Conservation (phyloP, 768 basidiomycete species). For the Mycena chlorophos region DNA sequence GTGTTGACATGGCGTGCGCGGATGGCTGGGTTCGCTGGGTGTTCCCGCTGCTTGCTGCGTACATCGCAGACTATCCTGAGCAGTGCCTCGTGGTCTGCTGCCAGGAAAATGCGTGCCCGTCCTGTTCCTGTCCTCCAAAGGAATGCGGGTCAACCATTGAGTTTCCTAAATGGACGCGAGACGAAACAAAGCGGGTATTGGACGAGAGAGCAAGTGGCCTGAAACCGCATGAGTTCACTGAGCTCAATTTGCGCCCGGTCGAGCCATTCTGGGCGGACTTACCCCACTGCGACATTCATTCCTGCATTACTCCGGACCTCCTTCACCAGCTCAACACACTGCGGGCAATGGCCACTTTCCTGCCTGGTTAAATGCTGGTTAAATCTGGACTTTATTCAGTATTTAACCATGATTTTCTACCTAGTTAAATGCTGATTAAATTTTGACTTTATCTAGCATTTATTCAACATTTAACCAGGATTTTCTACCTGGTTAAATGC, state of each 20-base stretch:
- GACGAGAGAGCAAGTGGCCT: not conserved
- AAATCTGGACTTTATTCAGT: too few species aligned
- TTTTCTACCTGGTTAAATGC: too few species aligned
- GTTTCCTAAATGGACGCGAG: not conserved
- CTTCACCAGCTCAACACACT: slow-evolving; percentile 44
- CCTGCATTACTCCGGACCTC: slow-evolving; percentile 36
- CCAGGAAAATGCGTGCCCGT: slow-evolving; percentile 24
- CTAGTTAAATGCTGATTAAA: too few species aligned
- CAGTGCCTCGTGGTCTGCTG: slow-evolving; percentile 28
- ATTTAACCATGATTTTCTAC: too few species aligned
- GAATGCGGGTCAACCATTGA: slow-evolving; percentile 9
- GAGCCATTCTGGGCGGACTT: slow-evolving; percentile 36
- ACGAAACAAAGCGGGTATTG: not conserved
- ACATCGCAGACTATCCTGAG: slow-evolving; percentile 33
- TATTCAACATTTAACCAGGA: too few species aligned
- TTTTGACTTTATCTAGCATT: too few species aligned
- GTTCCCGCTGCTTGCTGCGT: slow-evolving; percentile 32
- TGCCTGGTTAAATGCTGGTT: too few species aligned
- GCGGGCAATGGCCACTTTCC: too few species aligned
- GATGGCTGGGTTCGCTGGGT: slow-evolving; percentile 27
- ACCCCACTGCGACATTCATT: slow-evolving; percentile 35
- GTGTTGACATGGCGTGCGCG: slow-evolving; percentile 30
- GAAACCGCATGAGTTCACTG: not conserved
- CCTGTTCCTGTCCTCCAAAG: slow-evolving; percentile 14
- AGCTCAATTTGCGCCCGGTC: slow-evolving; percentile 6